Evolutionary conservation across 352 stramenopile genomes (phyloP).

Genomic region (Globisporangium heterothallicum): DNA sequence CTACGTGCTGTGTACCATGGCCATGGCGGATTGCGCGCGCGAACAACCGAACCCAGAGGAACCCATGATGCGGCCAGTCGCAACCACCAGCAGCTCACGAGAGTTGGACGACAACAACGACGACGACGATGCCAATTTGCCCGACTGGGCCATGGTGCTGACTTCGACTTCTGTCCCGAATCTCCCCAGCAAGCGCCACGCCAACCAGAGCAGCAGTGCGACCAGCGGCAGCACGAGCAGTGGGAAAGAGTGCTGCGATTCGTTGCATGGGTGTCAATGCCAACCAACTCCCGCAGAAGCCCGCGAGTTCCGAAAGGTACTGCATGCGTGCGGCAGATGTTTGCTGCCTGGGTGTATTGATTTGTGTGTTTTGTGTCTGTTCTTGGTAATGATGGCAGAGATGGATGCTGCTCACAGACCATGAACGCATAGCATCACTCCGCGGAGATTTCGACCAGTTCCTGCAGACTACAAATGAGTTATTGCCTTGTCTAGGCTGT

Average conservation of each 20-base stretch:
- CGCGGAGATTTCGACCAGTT: conserved; percentile 63
- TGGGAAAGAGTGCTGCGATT: conserved; percentile 1
- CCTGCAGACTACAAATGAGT: conserved; percentile 58
- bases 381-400: conserved; percentile 28
- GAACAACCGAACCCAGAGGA: background rate
- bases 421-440: conserved; percentile 62
- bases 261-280: conserved; percentile 39
- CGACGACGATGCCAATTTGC: conserved; percentile 2
- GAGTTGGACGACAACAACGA: conserved; percentile 3
- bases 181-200: conserved; percentile 6
- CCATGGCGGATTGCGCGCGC: conserved; percentile 4
- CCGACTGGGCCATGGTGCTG: conserved; percentile 4
- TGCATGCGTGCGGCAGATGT: background rate
- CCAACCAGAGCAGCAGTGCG: conserved; percentile 10
- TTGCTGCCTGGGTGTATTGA: conserved; percentile 4
- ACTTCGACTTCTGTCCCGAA: conserved; percentile 2
- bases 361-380: conserved; percentile 12
- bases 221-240: background rate
- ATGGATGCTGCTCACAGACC: conserved; percentile 75
- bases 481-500: conserved; percentile 74
- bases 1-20: no score
- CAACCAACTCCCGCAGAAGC: conserved; percentile 62
- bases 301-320: conserved; percentile 80
- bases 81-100: background rate
- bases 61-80: background rate